Evolutionary conservation across 1,284 basidiomycete species (phyloP), one percentile per base, ranked within the genome.

Genomic region (Grifola frondosa): DNA sequence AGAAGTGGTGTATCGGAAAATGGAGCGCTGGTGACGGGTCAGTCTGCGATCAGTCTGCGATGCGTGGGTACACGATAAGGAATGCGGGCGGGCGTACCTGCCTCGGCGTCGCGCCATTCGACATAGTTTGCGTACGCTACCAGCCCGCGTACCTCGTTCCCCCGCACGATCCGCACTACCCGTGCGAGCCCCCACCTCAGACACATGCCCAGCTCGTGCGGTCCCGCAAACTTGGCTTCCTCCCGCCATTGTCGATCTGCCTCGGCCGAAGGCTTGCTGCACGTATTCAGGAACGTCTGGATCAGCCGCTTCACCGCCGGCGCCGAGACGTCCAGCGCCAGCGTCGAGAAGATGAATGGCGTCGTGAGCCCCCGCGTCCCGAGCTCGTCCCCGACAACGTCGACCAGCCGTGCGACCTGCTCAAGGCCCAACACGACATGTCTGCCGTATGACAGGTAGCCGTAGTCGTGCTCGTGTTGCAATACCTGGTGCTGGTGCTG

Each of bases 271-370:
- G 70, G 71, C 42, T 65, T 65, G 35, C 65, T 58, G 55, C 79
- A 82, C 2, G 80, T 79, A 30, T 70, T 67, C 23, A 95, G 65
- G 67, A 92, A 96, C 2, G 84, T 68, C 24, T 81, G 75, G 52
- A 94, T 84, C 34, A 96, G 75, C 41, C 83, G 71, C 53, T 77
- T 83, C 53, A 91, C 82, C 30, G 81, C 77, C 19, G 78, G 71
- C 6, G 82, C 72, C 29, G 81, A 85, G 32, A 94, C 74, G 58
- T 95, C 91, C 45, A 96, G 80, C 17, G 91, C 91, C 53, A 87
- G 81, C 22, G 82, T 83, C 21, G 87, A 89, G 70, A 96, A 94
- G 49, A 96, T 81, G 66, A 95, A 84, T 11, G 92, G 92, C 3
- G 90, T 92, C 21, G 85, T 85, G 47, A 95, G 76, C 37, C 86